Evolutionary conservation across 306 rosid genomes (phyloP).

Genomic region (Corylus avellana): DNA sequence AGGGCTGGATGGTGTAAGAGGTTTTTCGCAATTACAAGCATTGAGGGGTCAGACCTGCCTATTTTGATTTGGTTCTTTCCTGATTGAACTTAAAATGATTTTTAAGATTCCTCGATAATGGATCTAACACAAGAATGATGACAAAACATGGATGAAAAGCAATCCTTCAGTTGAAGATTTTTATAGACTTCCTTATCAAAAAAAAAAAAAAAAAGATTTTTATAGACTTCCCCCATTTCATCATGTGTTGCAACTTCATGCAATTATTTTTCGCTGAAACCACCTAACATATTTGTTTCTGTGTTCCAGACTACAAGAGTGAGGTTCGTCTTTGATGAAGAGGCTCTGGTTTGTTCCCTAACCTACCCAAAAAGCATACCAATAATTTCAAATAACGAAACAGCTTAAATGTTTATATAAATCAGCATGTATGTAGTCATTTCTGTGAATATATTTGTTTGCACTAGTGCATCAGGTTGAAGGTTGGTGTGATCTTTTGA

Average conservation of each 20-base stretch:
- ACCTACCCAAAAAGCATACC: constrained; percentile 22
- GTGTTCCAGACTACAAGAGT: constrained; percentile 79
- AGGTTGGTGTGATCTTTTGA: background rate
- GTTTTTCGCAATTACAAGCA: constrained; percentile 4
- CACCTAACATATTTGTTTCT: constrained; percentile 20
- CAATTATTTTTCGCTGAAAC: background rate
- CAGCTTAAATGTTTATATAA: background rate
- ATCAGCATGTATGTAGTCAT: background rate
- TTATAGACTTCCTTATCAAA: background rate
- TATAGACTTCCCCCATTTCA: background rate
- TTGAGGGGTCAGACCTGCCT: background rate
- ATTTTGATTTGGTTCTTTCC: background rate
- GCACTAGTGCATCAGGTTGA: background rate
- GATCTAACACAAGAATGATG: background rate
- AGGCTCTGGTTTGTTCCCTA: constrained; percentile 77
- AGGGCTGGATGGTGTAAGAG: background rate
- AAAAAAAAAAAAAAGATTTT: too few relatives aligned
- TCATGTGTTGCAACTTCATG: background rate
- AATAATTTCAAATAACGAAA: constrained; percentile 1
- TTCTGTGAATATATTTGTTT: constrained; percentile 5
- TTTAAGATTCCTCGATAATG: background rate
- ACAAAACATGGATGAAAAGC: background rate
- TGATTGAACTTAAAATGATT: background rate
- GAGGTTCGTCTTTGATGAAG: constrained; percentile 77
- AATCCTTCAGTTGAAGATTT: background rate